Evolutionary conservation across 169 alveolate genomes (phyloP).

Genomic region (Eimeria sp.): DNA sequence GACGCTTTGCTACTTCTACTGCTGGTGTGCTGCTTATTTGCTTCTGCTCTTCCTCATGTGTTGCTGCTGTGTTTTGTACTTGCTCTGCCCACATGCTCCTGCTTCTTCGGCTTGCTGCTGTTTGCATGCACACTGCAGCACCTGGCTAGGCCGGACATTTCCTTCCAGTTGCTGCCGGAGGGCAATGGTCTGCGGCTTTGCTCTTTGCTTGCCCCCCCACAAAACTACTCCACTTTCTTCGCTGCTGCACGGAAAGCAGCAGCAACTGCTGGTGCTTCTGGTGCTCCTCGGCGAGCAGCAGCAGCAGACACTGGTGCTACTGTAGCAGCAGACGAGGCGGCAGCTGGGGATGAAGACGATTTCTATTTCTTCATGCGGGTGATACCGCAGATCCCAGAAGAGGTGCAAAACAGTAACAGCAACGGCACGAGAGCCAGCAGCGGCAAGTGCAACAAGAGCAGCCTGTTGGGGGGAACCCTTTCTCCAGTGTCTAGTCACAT

Average conservation of each 20-base stretch:
- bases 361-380: slow-evolving; percentile 26
- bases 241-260: slow-evolving; percentile 24
- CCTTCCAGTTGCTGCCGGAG: slow-evolving; percentile 23
- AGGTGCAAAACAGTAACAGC: slow-evolving; percentile 30
- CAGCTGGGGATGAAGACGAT: slow-evolving; percentile 24
- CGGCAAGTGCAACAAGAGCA: background rate
- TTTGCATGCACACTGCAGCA: slow-evolving; percentile 6
- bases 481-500: slow-evolving; percentile 7
- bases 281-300: background rate
- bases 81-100: too few relatives aligned
- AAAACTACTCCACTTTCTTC: slow-evolving; percentile 16
- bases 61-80: background rate
- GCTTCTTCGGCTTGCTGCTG: background rate
- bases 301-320: background rate
- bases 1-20: background rate
- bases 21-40: background rate
- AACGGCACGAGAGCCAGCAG: background rate
- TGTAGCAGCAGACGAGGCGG: background rate
- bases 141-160: background rate
- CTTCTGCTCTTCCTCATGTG: background rate
- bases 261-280: slow-evolving; percentile 13
- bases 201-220: slow-evolving; percentile 27
- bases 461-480: background rate
- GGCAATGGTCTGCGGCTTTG: background rate
- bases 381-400: slow-evolving; percentile 37